Base-by-base conservation (phyloP, 2,329 filamentous ascomycete species). In the Microcyclospora tardicrescens region DNA sequence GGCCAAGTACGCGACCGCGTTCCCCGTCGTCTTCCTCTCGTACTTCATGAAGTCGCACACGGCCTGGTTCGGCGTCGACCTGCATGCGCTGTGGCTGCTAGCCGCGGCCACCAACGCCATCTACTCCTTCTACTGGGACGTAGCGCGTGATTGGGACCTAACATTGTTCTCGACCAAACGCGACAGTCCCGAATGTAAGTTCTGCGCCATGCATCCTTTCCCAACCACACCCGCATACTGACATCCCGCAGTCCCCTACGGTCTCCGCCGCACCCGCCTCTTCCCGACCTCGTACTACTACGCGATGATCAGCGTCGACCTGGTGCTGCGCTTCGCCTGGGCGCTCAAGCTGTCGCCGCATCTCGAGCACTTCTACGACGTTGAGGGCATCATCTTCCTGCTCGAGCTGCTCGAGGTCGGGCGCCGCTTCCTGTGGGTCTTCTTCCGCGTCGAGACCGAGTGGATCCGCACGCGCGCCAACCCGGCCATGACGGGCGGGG, bases 81-180 rank as follows among this genome's bases (percentile, higher is more conserved):
- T 47, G n/a, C 36, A 33, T 5, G 16, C 11, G 3, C 34, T 46
- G 9, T 48, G 55, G 55, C 35, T 54, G 3, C 33, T 54, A 6
- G 49, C 53, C 31, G 48, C 50, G 14, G 28, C 85, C 28, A 56
- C 91, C 52, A 95, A 98, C 61, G 93, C 84, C 11, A 68, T 82
- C 33, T 98, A 94, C 64, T 86, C 82, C n/a, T 96, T 96, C 66
- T 98, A 91, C 69, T 98, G 91, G 91, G 91, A 98, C 54, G 78
- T 96, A 24, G 73, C 84, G 39, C 91, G 87, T 65, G 91, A 98
- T 67, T 98, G 91, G 91, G 91, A 96, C 56, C 69, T 98, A 45
- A 84, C 81, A 0, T 70, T 96, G 11, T 83, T 96, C 55, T 75
- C 80, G 2, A 34, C 44, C 6, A 30, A 36, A 30, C 24, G 34